Percentiles rank a stretch among this genome's conserved stretches.
These are phyloP conservation scores for Fusarium beomiforme DNA, from an alignment of 2,329 filamentous ascomycete species.

Conservation along the genomic window DNA sequence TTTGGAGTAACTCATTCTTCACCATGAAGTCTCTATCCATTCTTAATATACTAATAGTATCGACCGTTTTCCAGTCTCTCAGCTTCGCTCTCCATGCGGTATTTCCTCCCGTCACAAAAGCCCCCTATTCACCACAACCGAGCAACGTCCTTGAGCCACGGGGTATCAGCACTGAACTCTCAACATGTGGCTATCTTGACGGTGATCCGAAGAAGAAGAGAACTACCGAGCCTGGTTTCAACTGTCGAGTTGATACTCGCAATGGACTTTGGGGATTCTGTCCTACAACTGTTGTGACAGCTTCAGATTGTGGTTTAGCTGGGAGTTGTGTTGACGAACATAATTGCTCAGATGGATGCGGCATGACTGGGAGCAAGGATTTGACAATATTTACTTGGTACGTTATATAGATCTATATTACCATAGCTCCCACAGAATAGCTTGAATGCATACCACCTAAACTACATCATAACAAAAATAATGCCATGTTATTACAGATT, in stretches of 20 bases:
- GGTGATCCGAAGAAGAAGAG: constrained; percentile 45
- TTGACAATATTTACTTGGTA: constrained; percentile 52
- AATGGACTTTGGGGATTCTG: constrained; percentile 54
- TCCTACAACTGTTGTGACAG: constrained; percentile 47
- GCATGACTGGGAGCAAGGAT: constrained; percentile 24
- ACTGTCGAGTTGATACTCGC: constrained; percentile 49
- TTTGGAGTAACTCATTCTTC: background rate
- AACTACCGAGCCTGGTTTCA: constrained; percentile 47
- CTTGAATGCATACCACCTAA: too few species aligned
- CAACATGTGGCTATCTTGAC: constrained; percentile 46
- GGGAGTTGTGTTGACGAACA: constrained; percentile 49
- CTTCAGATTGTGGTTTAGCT: constrained; percentile 51
- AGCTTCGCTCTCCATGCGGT: background rate
- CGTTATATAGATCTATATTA: background rate
- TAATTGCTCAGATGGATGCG: constrained; percentile 49
- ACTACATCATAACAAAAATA: too few species aligned
- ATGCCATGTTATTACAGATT: too few species aligned
- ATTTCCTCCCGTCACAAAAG: background rate
- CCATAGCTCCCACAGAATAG: too few species aligned
- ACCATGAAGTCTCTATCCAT: background rate
- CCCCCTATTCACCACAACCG: background rate
- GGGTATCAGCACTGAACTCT: constrained; percentile 34
- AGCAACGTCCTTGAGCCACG: background rate
- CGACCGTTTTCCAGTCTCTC: background rate
- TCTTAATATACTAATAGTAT: background rate